Conservation (phyloP, 2,329 filamentous ascomycete species). For the Arthrobotrys sinensis region DNA sequence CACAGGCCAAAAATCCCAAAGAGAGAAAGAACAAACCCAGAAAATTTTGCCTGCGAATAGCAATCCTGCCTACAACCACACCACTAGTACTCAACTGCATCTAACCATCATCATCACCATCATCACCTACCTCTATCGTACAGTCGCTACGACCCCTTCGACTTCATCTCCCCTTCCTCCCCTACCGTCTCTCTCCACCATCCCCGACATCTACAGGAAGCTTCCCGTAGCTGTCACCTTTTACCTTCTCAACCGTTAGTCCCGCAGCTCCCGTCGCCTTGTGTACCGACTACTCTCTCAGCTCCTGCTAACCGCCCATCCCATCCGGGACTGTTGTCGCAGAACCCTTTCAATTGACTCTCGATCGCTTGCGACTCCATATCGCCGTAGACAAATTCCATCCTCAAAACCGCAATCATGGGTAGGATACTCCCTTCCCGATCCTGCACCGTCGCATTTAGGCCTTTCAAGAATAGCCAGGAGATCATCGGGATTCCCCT, state of each 20-base stretch:
- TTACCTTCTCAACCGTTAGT: conserved; percentile 15
- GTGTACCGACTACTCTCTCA: conserved; percentile 12
- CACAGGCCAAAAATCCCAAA: conserved; percentile 18
- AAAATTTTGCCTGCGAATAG: conserved; percentile 51
- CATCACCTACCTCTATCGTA: conserved; percentile 5
- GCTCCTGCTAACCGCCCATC: conserved; percentile 49
- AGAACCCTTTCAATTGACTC: conserved; percentile 22
- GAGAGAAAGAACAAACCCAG: conserved; percentile 31
- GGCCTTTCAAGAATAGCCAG: conserved; percentile 24
- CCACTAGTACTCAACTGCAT: conserved; percentile 24
- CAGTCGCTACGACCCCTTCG: conserved; percentile 41
- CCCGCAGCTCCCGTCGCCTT: conserved; percentile 34
- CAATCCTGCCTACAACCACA: conserved; percentile 43
- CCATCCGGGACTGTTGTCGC: conserved; percentile 22
- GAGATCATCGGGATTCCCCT: conserved; percentile 46
- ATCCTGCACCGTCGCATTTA: conserved; percentile 4
- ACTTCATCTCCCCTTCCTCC: conserved; percentile 3
- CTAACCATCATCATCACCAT: conserved; percentile 26
- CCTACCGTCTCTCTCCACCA: background rate
- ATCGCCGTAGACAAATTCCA: conserved; percentile 8
- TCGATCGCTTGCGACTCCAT: conserved; percentile 14
- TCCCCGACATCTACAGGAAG: conserved; percentile 31
- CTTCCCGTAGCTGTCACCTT: conserved; percentile 43
- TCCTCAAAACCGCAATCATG: conserved; percentile 73
- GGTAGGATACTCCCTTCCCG: conserved; percentile 66